A percentile compares a stretch with the other conserved stretches of the same genome.
These are phyloP conservation scores for Vitis hybrid DNA, from an alignment of 177 flowering plant species.

Conservation along the genomic window DNA sequence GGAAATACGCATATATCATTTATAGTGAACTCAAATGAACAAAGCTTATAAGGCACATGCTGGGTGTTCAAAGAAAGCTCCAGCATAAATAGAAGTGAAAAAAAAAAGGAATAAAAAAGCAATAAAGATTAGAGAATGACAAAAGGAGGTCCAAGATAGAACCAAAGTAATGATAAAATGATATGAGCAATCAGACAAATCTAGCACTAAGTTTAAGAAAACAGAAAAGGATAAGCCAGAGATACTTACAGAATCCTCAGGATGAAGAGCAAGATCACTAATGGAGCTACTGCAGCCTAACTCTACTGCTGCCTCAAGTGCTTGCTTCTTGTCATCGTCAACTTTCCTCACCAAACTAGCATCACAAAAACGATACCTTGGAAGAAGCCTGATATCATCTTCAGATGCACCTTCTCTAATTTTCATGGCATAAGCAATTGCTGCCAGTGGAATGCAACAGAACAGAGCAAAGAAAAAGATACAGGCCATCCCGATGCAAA, in stretches of 20 bases:
- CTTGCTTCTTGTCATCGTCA: slow-evolving; percentile 25
- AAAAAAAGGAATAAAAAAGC: too few species aligned
- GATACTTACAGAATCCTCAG: slow-evolving; percentile 65
- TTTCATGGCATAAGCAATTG: slow-evolving; percentile 52
- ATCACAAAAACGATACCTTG: slow-evolving; percentile 42
- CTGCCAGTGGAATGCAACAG: slow-evolving; percentile 59
- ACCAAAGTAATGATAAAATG: not conserved
- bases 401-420: slow-evolving; percentile 67
- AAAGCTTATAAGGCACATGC: too few species aligned
- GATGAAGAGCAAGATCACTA: slow-evolving; percentile 45
- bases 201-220: not conserved
- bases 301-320: slow-evolving; percentile 15
- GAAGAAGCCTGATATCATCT: slow-evolving; percentile 56
- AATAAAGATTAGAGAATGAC: not conserved
- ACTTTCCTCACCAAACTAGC: slow-evolving; percentile 10
- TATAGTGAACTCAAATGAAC: too few species aligned
- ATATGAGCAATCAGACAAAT: not conserved
- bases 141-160: not conserved
- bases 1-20: too few species aligned
- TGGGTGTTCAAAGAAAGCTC: too few species aligned
- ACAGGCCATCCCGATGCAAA: slow-evolving; percentile 61
- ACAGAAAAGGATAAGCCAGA: not conserved
- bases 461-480: slow-evolving; percentile 49
- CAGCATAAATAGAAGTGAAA: too few species aligned
- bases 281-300: slow-evolving; percentile 11